Evolutionary conservation across 805 yeast species (phyloP).

Genomic region (Komagataella kurtzmanii): DNA sequence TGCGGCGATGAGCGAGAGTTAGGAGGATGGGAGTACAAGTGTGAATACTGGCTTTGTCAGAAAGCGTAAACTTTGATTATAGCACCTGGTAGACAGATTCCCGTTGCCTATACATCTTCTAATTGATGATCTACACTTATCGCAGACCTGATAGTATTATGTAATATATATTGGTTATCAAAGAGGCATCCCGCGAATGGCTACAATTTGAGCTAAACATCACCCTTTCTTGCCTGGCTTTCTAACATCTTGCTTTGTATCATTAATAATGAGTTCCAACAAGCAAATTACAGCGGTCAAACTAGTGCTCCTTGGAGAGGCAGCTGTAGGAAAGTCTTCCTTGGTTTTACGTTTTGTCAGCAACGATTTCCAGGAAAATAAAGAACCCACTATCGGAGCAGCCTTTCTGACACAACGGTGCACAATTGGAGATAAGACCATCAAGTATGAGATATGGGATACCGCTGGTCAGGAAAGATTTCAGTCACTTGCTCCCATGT

Average conservation of each 20-base stretch:
- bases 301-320: slow-evolving; percentile 87
- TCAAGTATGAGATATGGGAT: slow-evolving; percentile 92
- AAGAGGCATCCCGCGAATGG: neutral
- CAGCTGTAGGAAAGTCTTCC: slow-evolving; percentile 95
- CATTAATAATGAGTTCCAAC: neutral
- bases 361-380: slow-evolving; percentile 92
- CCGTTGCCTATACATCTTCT: neutral
- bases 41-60: slow-evolving; percentile 58
- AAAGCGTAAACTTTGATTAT: slow-evolving; percentile 8
- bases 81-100: neutral
- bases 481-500: slow-evolving; percentile 94
- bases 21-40: slow-evolving; percentile 43
- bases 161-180: neutral
- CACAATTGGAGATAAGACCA: slow-evolving; percentile 70
- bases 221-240: neutral
- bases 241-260: neutral
- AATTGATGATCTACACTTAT: neutral
- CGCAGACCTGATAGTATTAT: neutral
- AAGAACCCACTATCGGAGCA: slow-evolving; percentile 97
- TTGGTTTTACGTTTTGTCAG: slow-evolving; percentile 85
- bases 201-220: neutral
- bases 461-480: slow-evolving; percentile 98
- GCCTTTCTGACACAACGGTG: slow-evolving; percentile 93
- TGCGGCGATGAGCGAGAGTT: slow-evolving; percentile 34
- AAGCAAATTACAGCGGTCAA: slow-evolving; percentile 56